Conservation (phyloP, 306 rosid genomes). For the Trichosanthes truncata region DNA sequence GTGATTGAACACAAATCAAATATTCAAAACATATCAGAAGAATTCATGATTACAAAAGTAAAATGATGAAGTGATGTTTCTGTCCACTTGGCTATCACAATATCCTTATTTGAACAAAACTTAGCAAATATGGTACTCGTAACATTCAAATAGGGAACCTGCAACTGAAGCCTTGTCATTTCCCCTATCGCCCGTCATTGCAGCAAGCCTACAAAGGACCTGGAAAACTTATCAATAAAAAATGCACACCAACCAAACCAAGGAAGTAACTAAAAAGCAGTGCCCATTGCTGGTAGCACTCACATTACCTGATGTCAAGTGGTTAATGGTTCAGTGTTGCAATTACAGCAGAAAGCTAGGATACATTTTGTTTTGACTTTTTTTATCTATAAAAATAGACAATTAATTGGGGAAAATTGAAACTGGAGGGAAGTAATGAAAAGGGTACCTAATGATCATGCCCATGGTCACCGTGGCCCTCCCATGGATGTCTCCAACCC, state of each 20-base stretch:
- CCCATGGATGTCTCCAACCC: slow-evolving; percentile 99
- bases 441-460: slow-evolving; percentile 38
- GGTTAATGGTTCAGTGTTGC: background rate
- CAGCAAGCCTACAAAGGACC: background rate
- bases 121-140: slow-evolving; percentile 4
- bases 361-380: background rate
- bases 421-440: background rate
- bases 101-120: slow-evolving; percentile 17
- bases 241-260: background rate
- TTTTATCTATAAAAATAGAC: background rate
- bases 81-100: background rate
- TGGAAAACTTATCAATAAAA: background rate
- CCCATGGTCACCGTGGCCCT: slow-evolving; percentile 67
- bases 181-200: background rate
- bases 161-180: background rate
- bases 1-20: background rate
- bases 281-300: background rate
- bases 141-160: background rate
- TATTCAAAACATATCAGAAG: background rate
- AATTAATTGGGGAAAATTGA: background rate
- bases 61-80: background rate
- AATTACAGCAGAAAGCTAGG: background rate
- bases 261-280: background rate
- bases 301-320: background rate
- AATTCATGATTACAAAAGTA: background rate